Evolutionary conservation across 768 basidiomycete species (phyloP).

Genomic region (Auricularia sp.): DNA sequence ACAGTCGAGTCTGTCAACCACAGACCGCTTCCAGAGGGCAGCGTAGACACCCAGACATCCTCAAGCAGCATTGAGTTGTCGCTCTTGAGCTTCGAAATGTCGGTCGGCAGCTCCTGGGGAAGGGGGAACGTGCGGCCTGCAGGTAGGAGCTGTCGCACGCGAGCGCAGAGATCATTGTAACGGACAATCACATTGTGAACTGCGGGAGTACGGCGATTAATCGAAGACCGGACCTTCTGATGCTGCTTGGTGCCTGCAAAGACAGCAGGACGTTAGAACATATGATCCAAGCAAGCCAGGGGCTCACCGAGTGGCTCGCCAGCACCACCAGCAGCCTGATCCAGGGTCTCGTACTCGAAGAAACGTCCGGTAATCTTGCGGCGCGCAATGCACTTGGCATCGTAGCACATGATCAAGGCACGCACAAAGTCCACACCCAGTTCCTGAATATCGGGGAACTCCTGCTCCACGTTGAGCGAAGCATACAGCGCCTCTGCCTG

Average conservation of each 20-base stretch:
- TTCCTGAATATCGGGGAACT: constrained; percentile 23
- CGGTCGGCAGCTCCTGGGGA: constrained; percentile 22
- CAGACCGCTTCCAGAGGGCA: constrained; percentile 8
- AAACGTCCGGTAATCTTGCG: constrained; percentile 25
- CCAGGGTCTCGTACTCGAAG: constrained; percentile 28
- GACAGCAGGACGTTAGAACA: background rate
- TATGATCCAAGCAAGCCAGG: background rate
- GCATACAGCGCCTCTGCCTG: constrained; percentile 24
- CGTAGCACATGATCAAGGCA: constrained; percentile 23
- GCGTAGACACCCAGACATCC: constrained; percentile 26
- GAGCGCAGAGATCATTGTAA: constrained; percentile 19
- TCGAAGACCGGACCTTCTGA: constrained; percentile 20
- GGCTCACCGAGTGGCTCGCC: constrained; percentile 23
- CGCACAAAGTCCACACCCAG: constrained; percentile 21
- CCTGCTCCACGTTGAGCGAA: constrained; percentile 23
- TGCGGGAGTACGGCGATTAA: constrained; percentile 21
- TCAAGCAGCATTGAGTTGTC: constrained; percentile 21
- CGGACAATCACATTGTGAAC: constrained; percentile 20
- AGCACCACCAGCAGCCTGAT: constrained; percentile 22
- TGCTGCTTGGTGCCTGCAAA: constrained; percentile 25
- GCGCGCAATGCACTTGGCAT: constrained; percentile 31
- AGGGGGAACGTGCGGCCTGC: constrained; percentile 21
- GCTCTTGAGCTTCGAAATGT: constrained; percentile 13
- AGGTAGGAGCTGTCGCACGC: constrained; percentile 15
- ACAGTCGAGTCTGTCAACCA: constrained; percentile 27